Base-by-base conservation (phyloP, 306 rosid genomes). In the Ceratonia siliqua region DNA sequence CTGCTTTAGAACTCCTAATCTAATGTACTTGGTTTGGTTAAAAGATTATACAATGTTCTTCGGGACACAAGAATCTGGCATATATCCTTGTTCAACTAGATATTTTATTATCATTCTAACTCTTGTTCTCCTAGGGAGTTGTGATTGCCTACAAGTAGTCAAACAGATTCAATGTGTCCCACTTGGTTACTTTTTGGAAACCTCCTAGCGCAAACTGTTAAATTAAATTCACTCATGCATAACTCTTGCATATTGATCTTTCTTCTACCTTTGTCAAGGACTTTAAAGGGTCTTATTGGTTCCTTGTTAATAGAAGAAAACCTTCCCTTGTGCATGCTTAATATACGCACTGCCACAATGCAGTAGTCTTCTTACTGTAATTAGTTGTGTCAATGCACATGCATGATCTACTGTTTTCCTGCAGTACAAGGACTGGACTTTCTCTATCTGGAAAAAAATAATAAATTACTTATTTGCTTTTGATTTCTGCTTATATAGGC, bases 401-500 rank as follows among this genome's bases (percentile, higher is more conserved):
- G 28, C 33, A 20, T 63, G 66, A 21, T 71, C 6, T 3, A 5
- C 1, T 46, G 10, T 68, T 72, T 72, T 54, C 58, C 56, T 14
- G 10, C 4, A 18, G 38, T 7, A 20, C 13, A 22, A 14, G 39
- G 42, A 35, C 56, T 62, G 49, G 54, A 41, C n/a, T 38, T 61
- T 56, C 45, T 42, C 32, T 32, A 18, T 55, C 45, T 61, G n/a
- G n/a, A 14, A 17, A 17, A n/a, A n/a, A n/a, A n/a, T n/a, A n/a
- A n/a, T n/a, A n/a, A n/a, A n/a, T n/a, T n/a, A n/a, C n/a, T 68
- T 68, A 76, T 70, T 81, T 70, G 30, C 46, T 41, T 10, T 24
- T 76, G 64, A 70, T 76, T 62, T 77, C 28, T 71, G 64, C n/a
- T 73, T 15, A 18, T 78, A 68, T 78, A 92, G 98, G 93, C 69